phyloP scores from a whole-genome alignment of 345 rosid genomes.

The Kernera saxatilis region DNA sequence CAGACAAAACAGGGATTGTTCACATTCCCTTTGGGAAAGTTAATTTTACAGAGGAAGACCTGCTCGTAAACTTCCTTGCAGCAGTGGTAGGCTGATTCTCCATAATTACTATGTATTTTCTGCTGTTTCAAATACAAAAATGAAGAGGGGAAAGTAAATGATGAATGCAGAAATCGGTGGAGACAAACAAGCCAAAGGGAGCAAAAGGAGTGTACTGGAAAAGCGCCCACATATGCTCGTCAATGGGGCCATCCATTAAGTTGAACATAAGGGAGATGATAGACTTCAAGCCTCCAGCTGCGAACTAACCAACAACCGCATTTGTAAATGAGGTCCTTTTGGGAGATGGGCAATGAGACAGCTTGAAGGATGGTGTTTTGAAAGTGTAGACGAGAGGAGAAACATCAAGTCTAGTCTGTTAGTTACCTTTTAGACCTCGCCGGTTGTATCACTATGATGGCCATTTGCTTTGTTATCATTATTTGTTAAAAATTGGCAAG shows the following conservation, averaged over 20 bases:
- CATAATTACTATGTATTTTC: background rate
- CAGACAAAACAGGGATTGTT: constrained; percentile 97
- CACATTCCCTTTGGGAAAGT: constrained; percentile 90
- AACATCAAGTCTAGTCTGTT: constrained; percentile 6
- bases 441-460: background rate
- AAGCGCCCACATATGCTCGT: constrained; percentile 82
- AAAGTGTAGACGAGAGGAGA: background rate
- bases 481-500: background rate
- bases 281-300: constrained; percentile 61
- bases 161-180: constrained; percentile 77
- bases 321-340: constrained; percentile 7
- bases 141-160: background rate
- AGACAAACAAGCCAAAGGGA: constrained; percentile 93
- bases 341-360: constrained; percentile 12
- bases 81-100: constrained; percentile 52
- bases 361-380: background rate
- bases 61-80: constrained; percentile 70
- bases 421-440: constrained; percentile 4
- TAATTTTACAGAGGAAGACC: constrained; percentile 72
- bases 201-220: constrained; percentile 99
- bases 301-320: constrained; percentile 16
- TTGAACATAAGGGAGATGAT: constrained; percentile 86
- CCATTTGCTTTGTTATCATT: background rate
- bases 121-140: background rate
- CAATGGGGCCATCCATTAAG: constrained; percentile 96